These are phyloP conservation scores for Cardamine chenopodiifolia DNA, from an alignment of 345 rosid species.

Conservation along the genomic window DNA sequence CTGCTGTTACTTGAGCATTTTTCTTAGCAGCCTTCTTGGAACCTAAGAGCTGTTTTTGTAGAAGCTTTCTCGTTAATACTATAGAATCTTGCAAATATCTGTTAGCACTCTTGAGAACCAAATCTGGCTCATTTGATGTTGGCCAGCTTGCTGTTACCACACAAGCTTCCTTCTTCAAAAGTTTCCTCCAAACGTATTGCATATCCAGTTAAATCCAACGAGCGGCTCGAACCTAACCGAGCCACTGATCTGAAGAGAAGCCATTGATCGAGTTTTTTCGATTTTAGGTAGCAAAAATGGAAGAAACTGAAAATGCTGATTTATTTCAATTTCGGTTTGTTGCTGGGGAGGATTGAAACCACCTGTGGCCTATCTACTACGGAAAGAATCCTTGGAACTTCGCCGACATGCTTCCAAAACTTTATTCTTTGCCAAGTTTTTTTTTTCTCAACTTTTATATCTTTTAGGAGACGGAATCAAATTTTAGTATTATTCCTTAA, in stretches of 20 bases:
- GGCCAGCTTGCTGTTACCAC: conserved; percentile 92
- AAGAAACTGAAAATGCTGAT: conserved; percentile 9
- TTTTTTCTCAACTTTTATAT: not conserved
- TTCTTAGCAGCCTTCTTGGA: conserved; percentile 70
- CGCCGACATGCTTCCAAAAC: conserved; percentile 45
- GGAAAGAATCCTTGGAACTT: conserved; percentile 38
- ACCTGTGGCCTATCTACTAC: conserved; percentile 45
- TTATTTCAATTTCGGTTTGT: not conserved
- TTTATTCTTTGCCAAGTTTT: not conserved
- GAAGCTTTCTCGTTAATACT: conserved; percentile 72
- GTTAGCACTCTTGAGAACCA: conserved; percentile 75
- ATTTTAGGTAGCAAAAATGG: no score
- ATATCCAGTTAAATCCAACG: no score
- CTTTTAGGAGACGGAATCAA: not conserved
- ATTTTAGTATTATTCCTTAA: not conserved
- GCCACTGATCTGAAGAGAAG: no score
- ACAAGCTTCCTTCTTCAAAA: conserved; percentile 75
- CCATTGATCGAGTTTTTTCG: no score
- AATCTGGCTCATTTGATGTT: conserved; percentile 60
- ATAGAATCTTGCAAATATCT: conserved; percentile 86
- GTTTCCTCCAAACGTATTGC: conserved; percentile 82
- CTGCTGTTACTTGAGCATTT: conserved; percentile 56
- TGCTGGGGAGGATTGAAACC: conserved; percentile 23
- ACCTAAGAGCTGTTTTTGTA: conserved; percentile 67
- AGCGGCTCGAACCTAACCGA: no score